Percentiles rank a stretch among this genome's conserved stretches.
phyloP scores from a whole-genome alignment of 148 eudicot genomes.

The Mesembryanthemum crystallinum region DNA sequence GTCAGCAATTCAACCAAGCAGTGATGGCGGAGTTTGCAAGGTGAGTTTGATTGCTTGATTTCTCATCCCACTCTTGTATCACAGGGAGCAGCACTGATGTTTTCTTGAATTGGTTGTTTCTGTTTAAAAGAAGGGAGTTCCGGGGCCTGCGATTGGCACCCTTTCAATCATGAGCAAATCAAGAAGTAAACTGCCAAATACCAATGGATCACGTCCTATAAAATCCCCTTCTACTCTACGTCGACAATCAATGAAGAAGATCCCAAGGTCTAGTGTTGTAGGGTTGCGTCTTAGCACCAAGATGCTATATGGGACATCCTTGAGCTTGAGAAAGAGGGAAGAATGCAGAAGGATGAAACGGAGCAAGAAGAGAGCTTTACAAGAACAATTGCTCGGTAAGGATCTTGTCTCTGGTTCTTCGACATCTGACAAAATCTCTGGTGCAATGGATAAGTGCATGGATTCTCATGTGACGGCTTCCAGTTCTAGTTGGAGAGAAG shows the following conservation, averaged over 20 bases:
- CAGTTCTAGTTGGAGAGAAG: constrained; percentile 19
- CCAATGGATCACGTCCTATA: neutral
- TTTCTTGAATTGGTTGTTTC: constrained; percentile 11
- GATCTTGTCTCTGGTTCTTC: constrained; percentile 21
- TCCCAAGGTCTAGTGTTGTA: constrained; percentile 27
- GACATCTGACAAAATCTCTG: constrained; percentile 11
- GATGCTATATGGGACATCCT: constrained; percentile 45
- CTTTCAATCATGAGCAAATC: constrained; percentile 14
- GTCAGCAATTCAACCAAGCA: constrained; percentile 10
- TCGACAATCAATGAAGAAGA: constrained; percentile 37
- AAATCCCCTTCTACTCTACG: constrained; percentile 16
- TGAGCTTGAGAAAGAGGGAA: constrained; percentile 42
- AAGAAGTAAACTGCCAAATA: constrained; percentile 4
- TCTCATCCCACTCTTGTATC: neutral
- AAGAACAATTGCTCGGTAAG: constrained; percentile 22
- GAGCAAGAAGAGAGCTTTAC: constrained; percentile 15
- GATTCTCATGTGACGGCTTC: constrained; percentile 25
- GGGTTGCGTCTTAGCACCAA: constrained; percentile 52
- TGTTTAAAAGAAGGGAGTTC: constrained; percentile 15
- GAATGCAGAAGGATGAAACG: constrained; percentile 42
- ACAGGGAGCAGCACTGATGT: neutral
- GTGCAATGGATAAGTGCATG: neutral
- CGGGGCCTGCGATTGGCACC: neutral
- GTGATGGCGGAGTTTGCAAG: constrained; percentile 6
- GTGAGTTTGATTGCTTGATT: constrained; percentile 11